Evolutionary conservation across 116 monocot genomes (phyloP), one percentile per base, ranked within the genome.

Genomic region (Iris pallida): DNA sequence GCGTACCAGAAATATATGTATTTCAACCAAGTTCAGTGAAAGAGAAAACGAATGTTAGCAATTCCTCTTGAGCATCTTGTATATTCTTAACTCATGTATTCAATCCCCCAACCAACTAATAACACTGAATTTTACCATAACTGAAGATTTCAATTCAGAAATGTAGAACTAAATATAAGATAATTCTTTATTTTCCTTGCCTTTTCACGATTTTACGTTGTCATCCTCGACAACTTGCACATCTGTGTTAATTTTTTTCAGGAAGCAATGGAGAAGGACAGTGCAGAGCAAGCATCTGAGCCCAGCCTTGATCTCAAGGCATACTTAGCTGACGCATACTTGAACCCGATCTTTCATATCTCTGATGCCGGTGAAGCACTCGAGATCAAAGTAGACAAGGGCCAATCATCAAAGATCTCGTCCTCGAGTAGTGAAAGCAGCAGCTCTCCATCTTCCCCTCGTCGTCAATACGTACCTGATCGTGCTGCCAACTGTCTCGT

Each of bases 241-340:
- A 57, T 19, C 8, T 66, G 53, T 63, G 2, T 8, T 13, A 61
- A 66, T 59, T 72, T n/a, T n/a, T n/a, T 70, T 9, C 78, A 91
- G 91, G 96, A 91, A 78, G 96, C 96, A 4, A 89, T 81, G 96
- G 89, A 88, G 58, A 95, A 95, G 76, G 91, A 91, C 66, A 64
- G 17, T 4, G 20, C 82, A 74, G 95, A 96, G 70, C 64, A 55
- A 69, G 51, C 82, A 1, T 80, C 89, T 1, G 95, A 95, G 55
- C 84, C 91, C 10, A 70, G 78, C 71, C 78, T 95, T 16, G 88
- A 91, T 48, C 66, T 91, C 14, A 89, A 81, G 66, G 78, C 82
- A 0, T 95, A 82, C 78, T 69, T 95, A 51, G 78, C 86, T 0
- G 80, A 88, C 57, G 95, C 95, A 46, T 95, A 91, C 77, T 57